These are phyloP conservation scores for Kwoniella dejecticola DNA, from an alignment of 768 basidiomycete genomes.

Conservation along the genomic window DNA sequence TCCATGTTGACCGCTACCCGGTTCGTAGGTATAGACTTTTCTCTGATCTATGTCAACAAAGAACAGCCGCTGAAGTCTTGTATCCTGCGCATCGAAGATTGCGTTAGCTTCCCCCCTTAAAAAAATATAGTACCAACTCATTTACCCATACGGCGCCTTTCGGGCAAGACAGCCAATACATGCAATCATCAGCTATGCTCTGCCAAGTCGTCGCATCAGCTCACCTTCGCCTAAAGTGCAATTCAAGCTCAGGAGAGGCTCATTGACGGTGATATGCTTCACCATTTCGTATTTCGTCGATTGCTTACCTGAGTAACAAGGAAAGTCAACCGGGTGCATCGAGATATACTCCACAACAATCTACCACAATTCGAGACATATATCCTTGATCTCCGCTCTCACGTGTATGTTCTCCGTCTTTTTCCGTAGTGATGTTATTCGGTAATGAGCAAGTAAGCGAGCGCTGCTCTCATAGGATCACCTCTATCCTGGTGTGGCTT, in stretches of 20 bases:
- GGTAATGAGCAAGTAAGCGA: too few relatives aligned
- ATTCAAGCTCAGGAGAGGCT: constrained; percentile 2
- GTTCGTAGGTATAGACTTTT: constrained; percentile 25
- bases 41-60: constrained; percentile 22
- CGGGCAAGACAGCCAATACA: background rate
- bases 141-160: background rate
- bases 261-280: background rate
- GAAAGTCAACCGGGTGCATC: too few relatives aligned
- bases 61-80: constrained; percentile 13
- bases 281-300: too few relatives aligned
- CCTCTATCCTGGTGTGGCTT: too few relatives aligned
- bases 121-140: too few relatives aligned
- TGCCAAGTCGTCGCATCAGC: background rate
- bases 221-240: constrained; percentile 18
- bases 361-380: too few relatives aligned
- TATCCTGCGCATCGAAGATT: constrained; percentile 11
- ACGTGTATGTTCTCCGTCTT: too few relatives aligned
- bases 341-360: too few relatives aligned
- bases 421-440: too few relatives aligned
- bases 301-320: too few relatives aligned
- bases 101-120: background rate
- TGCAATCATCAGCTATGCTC: background rate
- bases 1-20: constrained; percentile 7
- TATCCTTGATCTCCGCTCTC: too few relatives aligned
- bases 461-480: too few relatives aligned